Conservation (phyloP, 805 yeast genomes). For the Myxozyma monticola region DNA sequence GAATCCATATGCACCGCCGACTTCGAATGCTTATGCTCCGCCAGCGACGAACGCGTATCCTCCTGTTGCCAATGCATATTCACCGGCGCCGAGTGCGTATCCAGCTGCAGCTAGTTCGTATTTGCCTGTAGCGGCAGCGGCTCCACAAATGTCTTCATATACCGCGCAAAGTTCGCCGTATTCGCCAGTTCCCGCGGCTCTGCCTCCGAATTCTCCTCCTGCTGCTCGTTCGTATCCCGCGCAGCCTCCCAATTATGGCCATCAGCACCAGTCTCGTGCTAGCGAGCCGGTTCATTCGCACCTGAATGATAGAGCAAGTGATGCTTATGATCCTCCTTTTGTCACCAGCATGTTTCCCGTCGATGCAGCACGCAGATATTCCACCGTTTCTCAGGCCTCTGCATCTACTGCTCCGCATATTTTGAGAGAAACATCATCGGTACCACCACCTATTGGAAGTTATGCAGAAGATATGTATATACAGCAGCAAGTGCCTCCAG, state of each 20-base stretch:
- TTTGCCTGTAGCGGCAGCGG: no score
- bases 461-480: no score
- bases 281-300: neutral
- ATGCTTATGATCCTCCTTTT: constrained; percentile 22
- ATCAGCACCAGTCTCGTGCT: no score
- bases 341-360: constrained; percentile 4
- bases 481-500: no score
- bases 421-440: no score
- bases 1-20: no score
- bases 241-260: neutral
- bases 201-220: neutral
- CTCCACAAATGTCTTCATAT: neutral
- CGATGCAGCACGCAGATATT: no score
- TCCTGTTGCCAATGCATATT: neutral
- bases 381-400: neutral
- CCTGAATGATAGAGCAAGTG: constrained; percentile 7
- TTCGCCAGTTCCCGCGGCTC: constrained; percentile 5
- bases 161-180: neutral
- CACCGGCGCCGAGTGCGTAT: neutral
- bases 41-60: constrained; percentile 8
- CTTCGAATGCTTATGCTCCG: no score
- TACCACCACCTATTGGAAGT: no score
- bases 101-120: no score
- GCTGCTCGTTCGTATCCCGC: neutral
- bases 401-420: constrained; percentile 19